These are phyloP conservation scores for Benincasa hispida DNA, from an alignment of 306 rosid genomes.

Conservation along the genomic window DNA sequence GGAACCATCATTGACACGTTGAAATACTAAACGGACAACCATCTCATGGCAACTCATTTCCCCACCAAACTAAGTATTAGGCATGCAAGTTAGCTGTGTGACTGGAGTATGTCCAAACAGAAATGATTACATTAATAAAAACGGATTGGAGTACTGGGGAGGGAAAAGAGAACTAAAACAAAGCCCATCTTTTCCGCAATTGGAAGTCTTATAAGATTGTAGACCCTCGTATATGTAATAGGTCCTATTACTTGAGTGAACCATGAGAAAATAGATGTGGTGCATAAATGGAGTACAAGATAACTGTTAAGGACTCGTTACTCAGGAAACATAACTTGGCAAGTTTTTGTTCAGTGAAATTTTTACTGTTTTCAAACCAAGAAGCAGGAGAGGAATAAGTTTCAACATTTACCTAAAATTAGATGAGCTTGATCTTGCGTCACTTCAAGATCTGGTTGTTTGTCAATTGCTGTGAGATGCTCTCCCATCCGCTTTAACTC, in stretches of 20 bases:
- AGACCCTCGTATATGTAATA: background rate
- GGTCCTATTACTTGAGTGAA: background rate
- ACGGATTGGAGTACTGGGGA: background rate
- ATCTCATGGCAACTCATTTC: background rate
- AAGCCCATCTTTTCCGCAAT: background rate
- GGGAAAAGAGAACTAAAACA: background rate
- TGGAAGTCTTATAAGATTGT: background rate
- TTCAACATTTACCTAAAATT: slow-evolving; percentile 26
- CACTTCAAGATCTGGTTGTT: slow-evolving; percentile 43
- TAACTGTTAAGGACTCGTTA: background rate
- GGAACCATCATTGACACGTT: background rate
- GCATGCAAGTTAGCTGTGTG: background rate
- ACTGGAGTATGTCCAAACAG: background rate
- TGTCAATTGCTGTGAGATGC: slow-evolving; percentile 39
- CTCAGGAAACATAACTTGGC: background rate
- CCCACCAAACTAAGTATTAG: background rate
- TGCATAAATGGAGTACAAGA: background rate
- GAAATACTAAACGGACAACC: background rate
- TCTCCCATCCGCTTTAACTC: slow-evolving; percentile 48
- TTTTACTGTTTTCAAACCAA: background rate
- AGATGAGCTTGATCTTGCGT: slow-evolving; percentile 32
- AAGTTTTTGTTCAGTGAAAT: background rate
- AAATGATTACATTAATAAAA: background rate
- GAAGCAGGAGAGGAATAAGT: background rate
- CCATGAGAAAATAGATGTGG: background rate